These are phyloP conservation scores for Betula pendula DNA, from an alignment of 306 rosid species.

Conservation along the genomic window DNA sequence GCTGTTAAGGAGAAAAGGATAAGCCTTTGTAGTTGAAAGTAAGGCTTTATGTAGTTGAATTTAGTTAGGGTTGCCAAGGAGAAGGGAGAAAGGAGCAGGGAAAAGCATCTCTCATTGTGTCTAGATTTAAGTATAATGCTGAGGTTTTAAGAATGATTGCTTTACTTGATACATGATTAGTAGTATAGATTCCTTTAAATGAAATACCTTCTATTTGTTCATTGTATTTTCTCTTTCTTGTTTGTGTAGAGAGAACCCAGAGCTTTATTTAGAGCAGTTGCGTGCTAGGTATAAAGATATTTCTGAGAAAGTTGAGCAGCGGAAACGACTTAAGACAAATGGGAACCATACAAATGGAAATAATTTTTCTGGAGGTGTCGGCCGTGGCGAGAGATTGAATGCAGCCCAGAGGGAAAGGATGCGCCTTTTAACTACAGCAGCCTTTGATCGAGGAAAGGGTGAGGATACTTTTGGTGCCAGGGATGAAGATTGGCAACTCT, in stretches of 20 bases:
- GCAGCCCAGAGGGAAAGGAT: constrained; percentile 97
- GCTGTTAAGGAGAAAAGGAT: constrained; percentile 9
- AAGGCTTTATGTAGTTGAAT: background rate
- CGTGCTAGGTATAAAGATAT: constrained; percentile 71
- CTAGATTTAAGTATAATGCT: constrained; percentile 1
- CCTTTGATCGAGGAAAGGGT: constrained; percentile 94
- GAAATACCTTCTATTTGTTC: constrained; percentile 18
- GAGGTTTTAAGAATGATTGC: constrained; percentile 9
- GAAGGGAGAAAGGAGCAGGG: constrained; percentile 6
- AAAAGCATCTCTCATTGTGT: background rate
- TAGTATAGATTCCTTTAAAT: constrained; percentile 22
- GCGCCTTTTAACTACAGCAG: constrained; percentile 98
- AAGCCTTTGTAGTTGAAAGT: constrained; percentile 6
- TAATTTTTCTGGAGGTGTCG: constrained; percentile 65
- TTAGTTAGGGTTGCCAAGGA: background rate
- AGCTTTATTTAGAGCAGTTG: constrained; percentile 78
- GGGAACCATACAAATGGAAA: constrained; percentile 61
- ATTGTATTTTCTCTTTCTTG: constrained; percentile 8
- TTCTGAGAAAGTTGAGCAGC: constrained; percentile 70
- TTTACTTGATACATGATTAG: constrained; percentile 23
- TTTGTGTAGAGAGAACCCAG: constrained; percentile 73
- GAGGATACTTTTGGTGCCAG: constrained; percentile 87
- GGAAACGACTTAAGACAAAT: constrained; percentile 68
- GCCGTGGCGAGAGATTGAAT: constrained; percentile 91
- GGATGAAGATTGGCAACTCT: constrained; percentile 98